Evolutionary conservation across 371 early-diverging fungal genomes (phyloP), one percentile per base, ranked within the genome.

Genomic region (Homolaphlyctis polyrhiza): DNA sequence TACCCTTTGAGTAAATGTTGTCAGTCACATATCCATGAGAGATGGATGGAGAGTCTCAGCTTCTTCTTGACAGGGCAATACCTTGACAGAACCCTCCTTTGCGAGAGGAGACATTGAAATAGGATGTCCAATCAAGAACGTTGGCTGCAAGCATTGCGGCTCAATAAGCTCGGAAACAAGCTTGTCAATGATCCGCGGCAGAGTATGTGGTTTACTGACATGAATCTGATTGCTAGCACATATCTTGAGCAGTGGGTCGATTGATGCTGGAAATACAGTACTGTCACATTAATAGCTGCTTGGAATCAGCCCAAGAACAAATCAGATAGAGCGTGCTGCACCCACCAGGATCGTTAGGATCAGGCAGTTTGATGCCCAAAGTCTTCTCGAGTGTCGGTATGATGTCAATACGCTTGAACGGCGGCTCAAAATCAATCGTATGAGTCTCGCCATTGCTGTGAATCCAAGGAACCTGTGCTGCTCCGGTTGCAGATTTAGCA

Each of bases 51-150:
- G 13, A 52, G 13, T 13, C 14, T 27, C 52, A 27, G 52, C 13
- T 27, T 16, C 45, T 45, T 45, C 13, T 14, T 13, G 14, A 14
- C 52, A 52, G 27, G 13, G 27, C 14, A 14, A 21, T 13, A 14
- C 14, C 13, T 52, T 52, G 52, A n/a, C n/a, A n/a, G n/a, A n/a
- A 14, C 57, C 57, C 49, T 62, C 80, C 65, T 98, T 98, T 5
- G 99, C 94, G 21, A 99, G 80, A 3, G 99, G 99, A 39, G 94
- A 94, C 86, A 97, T 89, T 32, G 88, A 81, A 25, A 87, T 69
- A 18, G 99, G 99, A 62, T 97, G 99, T 33, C 91, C 91, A 59
- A 82, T 84, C 34, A 99, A 70, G 72, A 99, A 97, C 0, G 98
- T 96, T 0, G 99, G 99, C 63, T 93, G 89, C 2, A 84, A 72